Percentiles rank a stretch among this genome's conserved stretches.
Conservation (phyloP, 352 stramenopile genomes). For the Blastocystis hominis region DNA sequence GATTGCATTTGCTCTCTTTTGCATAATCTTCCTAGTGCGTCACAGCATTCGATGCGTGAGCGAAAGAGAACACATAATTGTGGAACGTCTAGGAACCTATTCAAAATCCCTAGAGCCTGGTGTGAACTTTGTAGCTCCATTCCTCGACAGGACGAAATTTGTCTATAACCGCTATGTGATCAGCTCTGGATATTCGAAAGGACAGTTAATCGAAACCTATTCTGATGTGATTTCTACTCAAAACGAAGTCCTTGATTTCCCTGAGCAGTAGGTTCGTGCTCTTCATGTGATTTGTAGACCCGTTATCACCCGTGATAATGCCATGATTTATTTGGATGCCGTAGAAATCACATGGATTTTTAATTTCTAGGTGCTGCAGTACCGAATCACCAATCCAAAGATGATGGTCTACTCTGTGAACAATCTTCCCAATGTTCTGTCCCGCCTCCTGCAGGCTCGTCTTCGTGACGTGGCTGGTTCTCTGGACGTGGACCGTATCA, state of each 20-base stretch:
- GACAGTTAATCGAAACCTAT: conserved; percentile 57
- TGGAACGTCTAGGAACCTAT: conserved; percentile 62
- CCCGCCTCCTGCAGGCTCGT: conserved; percentile 62
- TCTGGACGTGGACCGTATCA: conserved; percentile 63
- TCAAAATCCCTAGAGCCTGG: conserved; percentile 56
- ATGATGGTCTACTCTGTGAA: conserved; percentile 62
- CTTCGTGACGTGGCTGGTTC: conserved; percentile 62
- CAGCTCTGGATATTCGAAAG: conserved; percentile 5
- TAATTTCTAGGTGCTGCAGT: conserved; percentile 60
- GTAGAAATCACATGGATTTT: neutral
- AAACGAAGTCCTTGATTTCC: conserved; percentile 63
- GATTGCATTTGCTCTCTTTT: no score
- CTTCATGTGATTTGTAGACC: conserved; percentile 3
- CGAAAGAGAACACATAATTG: conserved; percentile 62
- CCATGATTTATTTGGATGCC: conserved; percentile 61
- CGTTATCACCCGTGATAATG: conserved; percentile 64
- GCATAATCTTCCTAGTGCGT: no score
- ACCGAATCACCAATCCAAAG: conserved; percentile 62
- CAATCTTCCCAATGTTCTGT: conserved; percentile 62
- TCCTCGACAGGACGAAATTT: conserved; percentile 59
- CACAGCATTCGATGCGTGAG: conserved; percentile 59
- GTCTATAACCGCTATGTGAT: neutral
- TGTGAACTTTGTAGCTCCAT: conserved; percentile 62
- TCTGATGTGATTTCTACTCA: conserved; percentile 61
- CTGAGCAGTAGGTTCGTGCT: conserved; percentile 56